Evolutionary conservation across 768 basidiomycete species (phyloP), one percentile per base, ranked within the genome.

Genomic region (Auriscalpium microsporum): DNA sequence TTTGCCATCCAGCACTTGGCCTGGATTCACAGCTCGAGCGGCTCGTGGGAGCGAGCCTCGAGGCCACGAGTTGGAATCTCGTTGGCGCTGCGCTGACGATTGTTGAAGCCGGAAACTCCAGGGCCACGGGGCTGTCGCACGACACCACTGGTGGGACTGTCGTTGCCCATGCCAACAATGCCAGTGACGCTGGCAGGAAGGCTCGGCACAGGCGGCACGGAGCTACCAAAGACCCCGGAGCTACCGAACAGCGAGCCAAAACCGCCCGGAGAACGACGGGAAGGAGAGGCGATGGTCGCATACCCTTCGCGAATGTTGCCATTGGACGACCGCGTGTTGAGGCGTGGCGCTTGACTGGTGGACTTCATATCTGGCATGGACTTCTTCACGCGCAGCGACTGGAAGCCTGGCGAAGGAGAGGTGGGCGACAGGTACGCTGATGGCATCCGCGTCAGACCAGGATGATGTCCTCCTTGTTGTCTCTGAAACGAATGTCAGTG

Each of bases 321-420:
- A 67, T 91, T 93, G 48, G 90, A 93, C 16, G 89, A 78, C 57
- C 90, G 86, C 14, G 86, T 85, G 55, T 74, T 82, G 48, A 93
- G 79, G 51, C 90, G 86, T 36, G 88, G 90, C 1, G 86, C 84
- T 63, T 85, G 83, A 16, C 84, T 76, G 58, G 90, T 90, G 60
- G 87, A 87, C 73, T 90, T 90, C 83, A 97, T 84, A 71, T 97
- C 93, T 3, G 96, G 96, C 96, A 98, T 98, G 21, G 93, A 95
- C 73, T 96, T 96, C 78, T 98, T 98, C 70, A 86, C 83, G 44
- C 94, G 85, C 53, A 97, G 79, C 44, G 82, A 75, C 53, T 65
- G 73, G 48, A 74, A 77, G 61, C 75, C 61, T 74, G 73, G 56
- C 71, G 72, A 55, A 72, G 76, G 64, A 54, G 53, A 61, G 65